Base-by-base conservation (phyloP, 2,329 filamentous ascomycete species). In the Aspergillus tanneri region DNA sequence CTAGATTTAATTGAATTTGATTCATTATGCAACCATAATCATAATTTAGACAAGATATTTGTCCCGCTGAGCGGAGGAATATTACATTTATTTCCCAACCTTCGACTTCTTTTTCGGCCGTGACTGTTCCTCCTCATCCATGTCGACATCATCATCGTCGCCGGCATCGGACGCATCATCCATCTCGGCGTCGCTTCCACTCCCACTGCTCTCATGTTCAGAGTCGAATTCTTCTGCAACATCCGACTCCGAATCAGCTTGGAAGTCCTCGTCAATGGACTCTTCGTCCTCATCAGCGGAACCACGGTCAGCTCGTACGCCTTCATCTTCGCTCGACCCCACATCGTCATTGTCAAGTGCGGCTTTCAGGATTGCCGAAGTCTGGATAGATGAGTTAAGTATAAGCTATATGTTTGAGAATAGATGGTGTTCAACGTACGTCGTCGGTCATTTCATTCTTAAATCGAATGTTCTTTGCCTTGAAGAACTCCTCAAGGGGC, bases 391-490 rank as follows among this genome's bases (percentile, higher is more conserved):
- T 23, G 30, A 25, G 46, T 64, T 67, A 69, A 67, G 49, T 44
- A 19, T 6, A 10, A 14, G 5, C 6, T 28, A 21, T 27, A 34
- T n/a, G 14, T 25, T 21, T 28, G 19, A 35, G 14, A 43, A 39
- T 25, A 43, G 27, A 14, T 42, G 18, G 16, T 47, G n/a, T 34
- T 18, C 5, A 58, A 67, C 87, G 85, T 67, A 89, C 87, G 60
- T 99, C 93, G 67, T 96, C 93, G 53, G 95, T 87, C 76, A 99
- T 96, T 74, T 99, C 93, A 70, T 99, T 99, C 84, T 96, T 97
- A 48, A 95, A 91, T 46, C 92, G 88, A 64, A 99, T 81, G 52
- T 86, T 88, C 79, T 97, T 97, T 59, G 90, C 83, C 73, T 95
- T 93, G 82, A 99, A 96, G 76, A 99, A 99, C 59, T 87, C 85